phyloP scores from a whole-genome alignment of 176 grass and related monocot genomes.

The Oryza longistaminata region DNA sequence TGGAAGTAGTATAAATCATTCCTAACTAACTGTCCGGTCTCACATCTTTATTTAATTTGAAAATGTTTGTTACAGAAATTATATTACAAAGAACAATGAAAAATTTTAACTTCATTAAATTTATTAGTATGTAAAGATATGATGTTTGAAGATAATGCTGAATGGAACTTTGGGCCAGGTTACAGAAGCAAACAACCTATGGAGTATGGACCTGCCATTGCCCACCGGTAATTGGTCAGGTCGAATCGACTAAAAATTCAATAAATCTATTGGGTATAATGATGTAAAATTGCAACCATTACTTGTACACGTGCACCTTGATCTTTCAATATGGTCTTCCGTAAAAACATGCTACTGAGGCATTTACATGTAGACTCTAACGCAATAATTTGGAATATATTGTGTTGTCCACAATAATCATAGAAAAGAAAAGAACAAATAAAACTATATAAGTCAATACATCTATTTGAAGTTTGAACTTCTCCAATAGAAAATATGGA shows the following conservation, averaged over 20 bases:
- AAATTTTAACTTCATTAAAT: neutral
- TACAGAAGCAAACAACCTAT: neutral
- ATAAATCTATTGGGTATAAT: conserved; percentile 1
- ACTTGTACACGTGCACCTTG: neutral
- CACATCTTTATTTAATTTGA: neutral
- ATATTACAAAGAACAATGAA: neutral
- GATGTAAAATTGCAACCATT: neutral
- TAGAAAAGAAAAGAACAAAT: neutral
- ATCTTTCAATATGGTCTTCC: neutral
- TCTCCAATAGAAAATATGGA: neutral
- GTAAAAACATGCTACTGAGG: neutral
- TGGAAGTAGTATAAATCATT: conserved; percentile 4
- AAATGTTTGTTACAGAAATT: neutral
- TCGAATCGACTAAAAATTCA: neutral
- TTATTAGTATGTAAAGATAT: neutral
- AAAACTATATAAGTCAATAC: neutral
- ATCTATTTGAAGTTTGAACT: neutral
- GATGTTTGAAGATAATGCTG: neutral
- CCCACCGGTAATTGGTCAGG: neutral
- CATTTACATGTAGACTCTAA: neutral
- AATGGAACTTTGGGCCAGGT: neutral
- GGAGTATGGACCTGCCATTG: neutral
- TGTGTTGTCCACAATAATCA: neutral
- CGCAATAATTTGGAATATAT: neutral
- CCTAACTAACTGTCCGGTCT: neutral